Evolutionary conservation across 1,284 basidiomycete species (phyloP).

Genomic region (Hemileia vastatrix): DNA sequence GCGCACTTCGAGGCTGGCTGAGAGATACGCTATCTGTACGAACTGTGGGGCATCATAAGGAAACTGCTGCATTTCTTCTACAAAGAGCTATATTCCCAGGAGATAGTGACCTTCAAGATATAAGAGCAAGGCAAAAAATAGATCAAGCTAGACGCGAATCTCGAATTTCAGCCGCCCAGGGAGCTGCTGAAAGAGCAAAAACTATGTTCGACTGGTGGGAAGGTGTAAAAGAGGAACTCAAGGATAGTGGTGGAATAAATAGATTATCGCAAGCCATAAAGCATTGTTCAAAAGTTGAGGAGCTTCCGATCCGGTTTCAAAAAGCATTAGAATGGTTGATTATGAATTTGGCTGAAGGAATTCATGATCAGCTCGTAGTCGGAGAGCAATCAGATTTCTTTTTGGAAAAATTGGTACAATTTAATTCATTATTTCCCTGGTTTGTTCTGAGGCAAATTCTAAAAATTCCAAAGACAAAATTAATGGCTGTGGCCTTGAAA

Average conservation of each 20-base stretch:
- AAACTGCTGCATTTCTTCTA: constrained; percentile 33
- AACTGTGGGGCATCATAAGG: constrained; percentile 30
- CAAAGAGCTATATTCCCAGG: constrained; percentile 27
- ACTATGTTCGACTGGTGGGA: constrained; percentile 24
- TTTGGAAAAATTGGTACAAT: constrained; percentile 28
- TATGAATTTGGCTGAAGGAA: constrained; percentile 25
- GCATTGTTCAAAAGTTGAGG: constrained; percentile 21
- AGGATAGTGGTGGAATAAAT: constrained; percentile 28
- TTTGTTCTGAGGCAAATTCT: constrained; percentile 29
- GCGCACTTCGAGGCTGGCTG: constrained; percentile 31
- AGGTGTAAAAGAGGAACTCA: constrained; percentile 27
- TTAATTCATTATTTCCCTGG: constrained; percentile 30
- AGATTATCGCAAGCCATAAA: constrained; percentile 28
- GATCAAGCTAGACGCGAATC: constrained; percentile 28
- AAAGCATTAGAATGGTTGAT: constrained; percentile 26
- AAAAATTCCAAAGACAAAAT: constrained; percentile 26
- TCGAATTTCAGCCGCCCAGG: constrained; percentile 26
- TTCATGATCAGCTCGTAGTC: constrained; percentile 27
- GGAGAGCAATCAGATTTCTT: constrained; percentile 25
- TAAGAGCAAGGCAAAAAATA: constrained; percentile 28
- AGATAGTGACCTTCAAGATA: constrained; percentile 30
- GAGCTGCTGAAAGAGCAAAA: constrained; percentile 25
- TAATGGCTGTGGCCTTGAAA: constrained; percentile 29
- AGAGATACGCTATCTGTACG: constrained; percentile 29
- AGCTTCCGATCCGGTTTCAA: constrained; percentile 28